Conservation (phyloP, 73 alveolate genomes). For the Uronychia setigera region DNA sequence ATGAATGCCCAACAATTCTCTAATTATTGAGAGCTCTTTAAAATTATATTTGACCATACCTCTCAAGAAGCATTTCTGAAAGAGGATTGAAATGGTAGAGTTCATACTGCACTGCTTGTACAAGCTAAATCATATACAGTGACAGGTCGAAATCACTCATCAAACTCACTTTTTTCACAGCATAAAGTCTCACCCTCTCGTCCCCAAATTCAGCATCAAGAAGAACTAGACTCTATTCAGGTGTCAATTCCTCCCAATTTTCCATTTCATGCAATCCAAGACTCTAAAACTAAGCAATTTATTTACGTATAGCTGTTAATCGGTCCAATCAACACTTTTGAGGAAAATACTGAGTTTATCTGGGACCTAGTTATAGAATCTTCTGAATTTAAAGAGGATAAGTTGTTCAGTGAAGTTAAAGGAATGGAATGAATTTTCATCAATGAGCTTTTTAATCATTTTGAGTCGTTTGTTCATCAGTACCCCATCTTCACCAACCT, state of each 20-base stretch:
- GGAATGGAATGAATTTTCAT: conserved; percentile 18
- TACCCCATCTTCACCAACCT: not conserved
- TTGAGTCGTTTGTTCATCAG: conserved; percentile 17
- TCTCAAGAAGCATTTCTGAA: conserved; percentile 78
- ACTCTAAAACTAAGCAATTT: conserved; percentile 9
- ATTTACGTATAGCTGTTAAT: conserved; percentile 1
- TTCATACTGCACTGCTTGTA: conserved; percentile 90
- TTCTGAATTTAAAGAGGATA: conserved; percentile 21
- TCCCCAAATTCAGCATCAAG: conserved; percentile 52
- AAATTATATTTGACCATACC: conserved; percentile 4
- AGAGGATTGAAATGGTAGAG: conserved; percentile 59
- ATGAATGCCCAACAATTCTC: conserved; percentile 88
- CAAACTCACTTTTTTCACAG: conserved; percentile 17
- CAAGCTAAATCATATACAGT: conserved; percentile 72
- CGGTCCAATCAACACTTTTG: conserved; percentile 48
- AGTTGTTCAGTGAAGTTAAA: not conserved
- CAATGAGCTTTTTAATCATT: conserved; percentile 26
- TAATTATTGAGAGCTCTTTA: conserved; percentile 71
- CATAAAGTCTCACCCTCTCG: conserved; percentile 46
- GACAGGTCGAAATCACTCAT: conserved; percentile 37
- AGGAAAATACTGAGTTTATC: conserved; percentile 43
- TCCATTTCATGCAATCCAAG: conserved; percentile 10
- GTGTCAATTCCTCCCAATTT: conserved; percentile 27
- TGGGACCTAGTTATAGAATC: conserved; percentile 8
- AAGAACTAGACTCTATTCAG: conserved; percentile 59